A percentile compares a stretch with the other conserved stretches of the same genome.
These are phyloP conservation scores for Solanum ahanhuiri DNA, from an alignment of 257 asterid genomes.

Conservation along the genomic window DNA sequence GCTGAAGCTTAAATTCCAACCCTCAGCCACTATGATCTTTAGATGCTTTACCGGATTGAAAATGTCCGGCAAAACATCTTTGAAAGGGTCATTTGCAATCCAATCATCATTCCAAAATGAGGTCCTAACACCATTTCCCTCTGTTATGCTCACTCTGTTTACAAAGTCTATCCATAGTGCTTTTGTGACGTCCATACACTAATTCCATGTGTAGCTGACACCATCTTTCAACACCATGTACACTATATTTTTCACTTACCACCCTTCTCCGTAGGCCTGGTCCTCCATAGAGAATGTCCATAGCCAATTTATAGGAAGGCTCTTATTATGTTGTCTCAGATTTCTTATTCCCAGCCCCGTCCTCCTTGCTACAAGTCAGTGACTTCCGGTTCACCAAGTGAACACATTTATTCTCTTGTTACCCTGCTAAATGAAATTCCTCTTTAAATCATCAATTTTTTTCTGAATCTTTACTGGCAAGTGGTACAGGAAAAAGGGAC, in stretches of 20 bases:
- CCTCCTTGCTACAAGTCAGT: neutral
- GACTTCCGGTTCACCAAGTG: neutral
- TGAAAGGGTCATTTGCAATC: neutral
- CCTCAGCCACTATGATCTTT: neutral
- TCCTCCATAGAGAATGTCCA: neutral
- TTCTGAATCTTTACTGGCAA: neutral
- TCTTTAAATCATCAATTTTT: neutral
- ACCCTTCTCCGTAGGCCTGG: neutral
- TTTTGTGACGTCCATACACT: neutral
- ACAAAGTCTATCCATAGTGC: neutral
- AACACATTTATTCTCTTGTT: neutral
- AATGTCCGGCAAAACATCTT: neutral
- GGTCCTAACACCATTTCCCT: neutral
- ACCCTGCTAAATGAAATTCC: neutral
- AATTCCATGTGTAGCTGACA: neutral
- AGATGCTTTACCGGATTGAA: neutral
- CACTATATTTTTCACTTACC: neutral
- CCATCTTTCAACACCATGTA: neutral
- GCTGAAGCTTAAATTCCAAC: neutral
- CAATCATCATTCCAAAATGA: neutral
- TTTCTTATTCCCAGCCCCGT: neutral
- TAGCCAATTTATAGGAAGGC: neutral
- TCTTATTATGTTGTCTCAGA: neutral
- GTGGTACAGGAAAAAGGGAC: neutral
- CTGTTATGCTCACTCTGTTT: neutral